phyloP scores from a whole-genome alignment of 2,329 filamentous ascomycete genomes.

The Exophiala oligosperma region DNA sequence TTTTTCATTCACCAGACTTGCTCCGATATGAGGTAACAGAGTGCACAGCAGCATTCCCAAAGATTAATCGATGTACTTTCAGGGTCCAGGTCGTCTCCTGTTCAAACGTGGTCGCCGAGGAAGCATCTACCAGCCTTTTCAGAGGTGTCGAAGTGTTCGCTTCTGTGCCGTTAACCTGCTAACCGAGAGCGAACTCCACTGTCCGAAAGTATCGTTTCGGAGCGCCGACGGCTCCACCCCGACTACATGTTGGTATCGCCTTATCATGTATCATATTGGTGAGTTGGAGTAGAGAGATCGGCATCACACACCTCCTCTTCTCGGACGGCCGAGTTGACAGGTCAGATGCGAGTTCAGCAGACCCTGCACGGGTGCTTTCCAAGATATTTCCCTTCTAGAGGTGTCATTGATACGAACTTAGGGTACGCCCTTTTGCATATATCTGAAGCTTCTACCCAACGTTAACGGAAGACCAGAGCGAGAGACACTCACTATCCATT shows the following conservation, averaged over 20 bases:
- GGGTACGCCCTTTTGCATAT: background rate
- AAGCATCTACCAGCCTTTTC: background rate
- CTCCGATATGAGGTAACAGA: background rate
- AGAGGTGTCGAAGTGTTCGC: background rate
- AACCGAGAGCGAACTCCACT: background rate
- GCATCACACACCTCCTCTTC: background rate
- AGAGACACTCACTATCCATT: too few relatives aligned
- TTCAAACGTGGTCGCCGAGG: background rate
- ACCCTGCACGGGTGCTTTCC: background rate
- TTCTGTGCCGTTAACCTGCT: background rate
- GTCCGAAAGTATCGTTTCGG: background rate
- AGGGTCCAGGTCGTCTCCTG: background rate
- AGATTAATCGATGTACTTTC: background rate
- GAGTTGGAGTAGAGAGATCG: background rate
- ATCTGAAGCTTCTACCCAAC: background rate
- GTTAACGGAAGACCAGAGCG: background rate
- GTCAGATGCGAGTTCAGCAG: background rate
- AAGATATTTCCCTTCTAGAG: background rate
- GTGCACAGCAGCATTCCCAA: background rate
- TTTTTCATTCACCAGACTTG: background rate
- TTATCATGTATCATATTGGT: background rate
- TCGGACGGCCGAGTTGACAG: background rate
- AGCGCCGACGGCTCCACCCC: background rate
- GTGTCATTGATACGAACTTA: background rate
- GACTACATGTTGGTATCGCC: background rate